A percentile compares a stretch with the other conserved stretches of the same genome.
These are phyloP conservation scores for Rhodotorula sp. DNA, from an alignment of 1,284 basidiomycete species.

Conservation along the genomic window DNA sequence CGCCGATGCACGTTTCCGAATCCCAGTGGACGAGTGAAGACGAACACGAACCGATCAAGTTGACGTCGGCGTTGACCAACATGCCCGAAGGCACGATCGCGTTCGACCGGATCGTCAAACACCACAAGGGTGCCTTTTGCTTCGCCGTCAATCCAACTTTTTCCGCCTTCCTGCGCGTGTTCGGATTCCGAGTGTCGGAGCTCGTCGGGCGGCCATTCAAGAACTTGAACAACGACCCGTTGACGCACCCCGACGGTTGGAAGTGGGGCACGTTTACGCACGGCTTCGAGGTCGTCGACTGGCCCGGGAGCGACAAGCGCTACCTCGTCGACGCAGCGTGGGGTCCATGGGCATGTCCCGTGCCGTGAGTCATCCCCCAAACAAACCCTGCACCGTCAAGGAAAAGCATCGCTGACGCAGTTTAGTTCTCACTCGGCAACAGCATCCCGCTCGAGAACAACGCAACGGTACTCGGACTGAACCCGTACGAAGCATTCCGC, in stretches of 20 bases:
- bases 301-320: constrained; percentile 20
- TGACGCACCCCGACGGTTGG: constrained; percentile 27
- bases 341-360: constrained; percentile 22
- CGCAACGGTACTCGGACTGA: constrained; percentile 17
- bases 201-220: constrained; percentile 30
- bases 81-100: constrained; percentile 24
- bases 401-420: too few relatives aligned
- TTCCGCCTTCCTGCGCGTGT: constrained; percentile 17
- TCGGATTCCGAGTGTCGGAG: constrained; percentile 30
- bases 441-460: constrained; percentile 24
- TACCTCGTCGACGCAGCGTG: constrained; percentile 32
- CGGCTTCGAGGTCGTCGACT: constrained; percentile 29
- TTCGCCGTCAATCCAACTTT: constrained; percentile 34
- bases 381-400: too few relatives aligned
- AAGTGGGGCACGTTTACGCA: constrained; percentile 37
- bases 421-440: not conserved
- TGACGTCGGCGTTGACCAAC: constrained; percentile 7
- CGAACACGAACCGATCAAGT: constrained; percentile 13
- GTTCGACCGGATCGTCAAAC: constrained; percentile 25
- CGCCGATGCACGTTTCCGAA: constrained; percentile 27
- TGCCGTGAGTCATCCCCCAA: constrained; percentile 5
- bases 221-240: constrained; percentile 27
- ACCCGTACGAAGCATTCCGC: constrained; percentile 33
- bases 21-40: constrained; percentile 8
- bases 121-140: constrained; percentile 31